Evolutionary conservation across 176 grass and related monocot genomes (phyloP).

Genomic region (Zea luxurians): DNA sequence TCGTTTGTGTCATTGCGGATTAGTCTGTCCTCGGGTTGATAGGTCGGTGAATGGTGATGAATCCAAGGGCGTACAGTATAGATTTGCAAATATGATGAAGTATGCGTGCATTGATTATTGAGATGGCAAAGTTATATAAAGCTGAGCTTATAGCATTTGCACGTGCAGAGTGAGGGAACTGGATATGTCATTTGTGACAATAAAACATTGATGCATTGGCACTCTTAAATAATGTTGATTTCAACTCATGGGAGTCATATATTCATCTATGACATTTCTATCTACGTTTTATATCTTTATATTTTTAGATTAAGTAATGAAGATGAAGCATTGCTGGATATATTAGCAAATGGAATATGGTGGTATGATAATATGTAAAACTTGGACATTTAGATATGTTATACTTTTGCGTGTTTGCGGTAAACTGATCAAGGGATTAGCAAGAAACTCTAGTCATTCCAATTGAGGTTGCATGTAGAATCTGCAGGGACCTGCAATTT

Average conservation of each 20-base stretch:
- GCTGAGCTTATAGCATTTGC: background rate
- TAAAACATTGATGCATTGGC: background rate
- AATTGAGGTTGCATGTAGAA: background rate
- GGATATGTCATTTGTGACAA: background rate
- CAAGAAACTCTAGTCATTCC: background rate
- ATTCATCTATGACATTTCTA: background rate
- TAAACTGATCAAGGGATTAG: background rate
- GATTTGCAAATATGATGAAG: background rate
- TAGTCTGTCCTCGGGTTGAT: background rate
- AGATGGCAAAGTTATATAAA: background rate
- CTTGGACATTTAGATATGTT: background rate
- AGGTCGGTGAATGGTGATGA: background rate
- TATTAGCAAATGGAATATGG: slow-evolving; percentile 1
- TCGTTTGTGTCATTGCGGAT: background rate
- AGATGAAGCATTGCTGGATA: background rate
- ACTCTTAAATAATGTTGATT: slow-evolving; percentile 11
- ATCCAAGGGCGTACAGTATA: background rate
- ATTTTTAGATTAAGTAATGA: background rate
- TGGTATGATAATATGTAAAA: slow-evolving; percentile 17
- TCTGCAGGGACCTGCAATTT: background rate
- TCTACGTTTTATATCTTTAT: background rate
- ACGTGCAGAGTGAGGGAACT: background rate
- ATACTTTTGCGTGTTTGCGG: background rate
- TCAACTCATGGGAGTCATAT: background rate
- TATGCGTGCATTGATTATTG: background rate